A percentile compares a stretch with the other conserved stretches of the same genome.
These are phyloP conservation scores for Globomyces pollinis-pini DNA, from an alignment of 192 early-diverging fungal species.

Conservation along the genomic window DNA sequence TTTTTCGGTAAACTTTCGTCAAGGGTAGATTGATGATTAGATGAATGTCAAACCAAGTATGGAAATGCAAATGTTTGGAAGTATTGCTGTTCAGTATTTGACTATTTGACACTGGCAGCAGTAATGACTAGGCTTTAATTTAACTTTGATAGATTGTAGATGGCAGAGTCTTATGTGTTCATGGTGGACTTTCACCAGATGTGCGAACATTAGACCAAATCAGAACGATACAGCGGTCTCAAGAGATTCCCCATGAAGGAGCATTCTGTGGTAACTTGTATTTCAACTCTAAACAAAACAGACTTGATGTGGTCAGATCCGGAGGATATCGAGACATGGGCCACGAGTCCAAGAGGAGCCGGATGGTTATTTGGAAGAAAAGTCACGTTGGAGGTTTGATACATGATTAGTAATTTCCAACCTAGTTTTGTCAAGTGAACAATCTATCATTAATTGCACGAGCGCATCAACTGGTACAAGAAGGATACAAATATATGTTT, in stretches of 20 bases:
- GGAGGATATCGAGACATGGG: constrained; percentile 89
- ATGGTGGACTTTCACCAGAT: constrained; percentile 89
- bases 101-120: constrained; percentile 83
- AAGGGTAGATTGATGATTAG: constrained; percentile 99
- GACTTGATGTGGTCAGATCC: constrained; percentile 97
- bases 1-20: background rate
- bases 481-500: constrained; percentile 96
- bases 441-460: constrained; percentile 83
- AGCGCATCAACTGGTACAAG: constrained; percentile 96
- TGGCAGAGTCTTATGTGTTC: constrained; percentile 82
- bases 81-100: constrained; percentile 89
- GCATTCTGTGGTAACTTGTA: constrained; percentile 69
- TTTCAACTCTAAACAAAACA: constrained; percentile 32
- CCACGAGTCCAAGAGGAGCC: constrained; percentile 81
- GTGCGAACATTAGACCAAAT: constrained; percentile 90
- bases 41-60: constrained; percentile 91
- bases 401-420: background rate
- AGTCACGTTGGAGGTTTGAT: constrained; percentile 85
- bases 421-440: constrained; percentile 88
- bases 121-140: constrained; percentile 45
- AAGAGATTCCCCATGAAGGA: constrained; percentile 92
- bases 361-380: constrained; percentile 95
- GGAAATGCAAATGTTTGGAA: constrained; percentile 95
- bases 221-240: constrained; percentile 81
- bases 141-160: constrained; percentile 74